phyloP scores from a whole-genome alignment of 2,329 filamentous ascomycete genomes.

The Botrytis galanthina region DNA sequence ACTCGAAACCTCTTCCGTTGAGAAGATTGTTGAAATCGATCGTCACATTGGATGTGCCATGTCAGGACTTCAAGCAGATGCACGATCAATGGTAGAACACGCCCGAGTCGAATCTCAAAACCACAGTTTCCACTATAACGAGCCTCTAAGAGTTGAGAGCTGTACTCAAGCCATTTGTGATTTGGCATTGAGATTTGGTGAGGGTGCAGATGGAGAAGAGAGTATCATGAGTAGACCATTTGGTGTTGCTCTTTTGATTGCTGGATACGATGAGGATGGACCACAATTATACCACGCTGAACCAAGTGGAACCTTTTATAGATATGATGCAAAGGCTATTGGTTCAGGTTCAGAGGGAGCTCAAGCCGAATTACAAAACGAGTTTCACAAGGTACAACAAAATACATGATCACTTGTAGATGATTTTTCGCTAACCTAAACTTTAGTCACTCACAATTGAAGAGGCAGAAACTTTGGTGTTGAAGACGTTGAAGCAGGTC shows the following conservation, averaged over 20 bases:
- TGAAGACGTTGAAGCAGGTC: conserved; percentile 98
- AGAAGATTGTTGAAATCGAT: conserved; percentile 99
- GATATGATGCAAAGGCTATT: conserved; percentile 98
- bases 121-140: conserved; percentile 97
- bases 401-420: not conserved
- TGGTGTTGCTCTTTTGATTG: conserved; percentile 93
- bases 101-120: conserved; percentile 96
- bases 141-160: conserved; percentile 91
- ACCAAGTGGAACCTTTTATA: conserved; percentile 96
- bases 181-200: conserved; percentile 90
- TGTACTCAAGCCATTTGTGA: conserved; percentile 99
- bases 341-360: conserved; percentile 96
- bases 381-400: conserved; percentile 78
- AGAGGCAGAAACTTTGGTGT: conserved; percentile 89
- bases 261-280: conserved; percentile 95
- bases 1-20: conserved; percentile 94
- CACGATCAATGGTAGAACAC: conserved; percentile 96
- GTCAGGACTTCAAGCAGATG: conserved; percentile 96
- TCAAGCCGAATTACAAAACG: conserved; percentile 96
- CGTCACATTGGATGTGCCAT: conserved; percentile 98
- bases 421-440: not conserved
- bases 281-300: conserved; percentile 97
- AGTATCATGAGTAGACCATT: conserved; percentile 98
- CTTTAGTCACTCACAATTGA: conserved; percentile 79
- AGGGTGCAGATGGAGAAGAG: conserved; percentile 96